A percentile compares a stretch with the other conserved stretches of the same genome.
Conservation (phyloP, 164 flowering plant species). For the Tetrastigma voinierianum region DNA sequence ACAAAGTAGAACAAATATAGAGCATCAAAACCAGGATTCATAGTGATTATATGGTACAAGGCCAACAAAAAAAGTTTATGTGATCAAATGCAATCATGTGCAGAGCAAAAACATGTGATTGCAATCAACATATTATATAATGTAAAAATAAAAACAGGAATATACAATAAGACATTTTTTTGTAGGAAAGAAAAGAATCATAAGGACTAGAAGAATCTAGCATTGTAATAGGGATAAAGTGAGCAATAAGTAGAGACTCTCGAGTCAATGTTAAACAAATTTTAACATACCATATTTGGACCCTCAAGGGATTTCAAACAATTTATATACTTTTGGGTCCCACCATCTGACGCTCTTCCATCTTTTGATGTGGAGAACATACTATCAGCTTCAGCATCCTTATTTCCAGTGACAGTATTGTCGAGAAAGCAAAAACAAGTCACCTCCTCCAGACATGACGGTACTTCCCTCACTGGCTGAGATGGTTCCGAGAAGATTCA, state of each 20-base stretch:
- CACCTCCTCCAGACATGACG: slow-evolving; percentile 33
- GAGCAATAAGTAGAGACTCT: slow-evolving; percentile 1
- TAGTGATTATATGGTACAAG: too few species aligned
- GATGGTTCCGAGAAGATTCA: slow-evolving; percentile 31
- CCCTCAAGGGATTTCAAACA: slow-evolving; percentile 61
- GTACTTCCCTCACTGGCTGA: slow-evolving; percentile 32
- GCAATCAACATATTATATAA: too few species aligned
- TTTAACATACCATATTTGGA: slow-evolving; percentile 53
- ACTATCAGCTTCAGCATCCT: slow-evolving; percentile 25
- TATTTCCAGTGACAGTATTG: slow-evolving; percentile 41
- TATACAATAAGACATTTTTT: background rate
- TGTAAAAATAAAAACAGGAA: too few species aligned
- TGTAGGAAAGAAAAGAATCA: background rate
- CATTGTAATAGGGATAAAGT: background rate
- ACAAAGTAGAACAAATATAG: too few species aligned
- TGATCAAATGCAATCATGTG: too few species aligned
- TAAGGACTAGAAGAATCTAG: background rate
- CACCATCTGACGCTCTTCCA: slow-evolving; percentile 27
- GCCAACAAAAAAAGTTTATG: too few species aligned
- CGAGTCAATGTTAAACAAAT: background rate
- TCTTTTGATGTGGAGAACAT: slow-evolving; percentile 26
- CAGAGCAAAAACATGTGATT: too few species aligned
- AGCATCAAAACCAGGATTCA: too few species aligned
- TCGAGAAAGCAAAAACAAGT: slow-evolving; percentile 69
- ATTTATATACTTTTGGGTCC: slow-evolving; percentile 43